Percentiles rank a stretch among this genome's conserved stretches.
Conservation (phyloP, 2,329 filamentous ascomycete genomes). For the Cercospora sp. region DNA sequence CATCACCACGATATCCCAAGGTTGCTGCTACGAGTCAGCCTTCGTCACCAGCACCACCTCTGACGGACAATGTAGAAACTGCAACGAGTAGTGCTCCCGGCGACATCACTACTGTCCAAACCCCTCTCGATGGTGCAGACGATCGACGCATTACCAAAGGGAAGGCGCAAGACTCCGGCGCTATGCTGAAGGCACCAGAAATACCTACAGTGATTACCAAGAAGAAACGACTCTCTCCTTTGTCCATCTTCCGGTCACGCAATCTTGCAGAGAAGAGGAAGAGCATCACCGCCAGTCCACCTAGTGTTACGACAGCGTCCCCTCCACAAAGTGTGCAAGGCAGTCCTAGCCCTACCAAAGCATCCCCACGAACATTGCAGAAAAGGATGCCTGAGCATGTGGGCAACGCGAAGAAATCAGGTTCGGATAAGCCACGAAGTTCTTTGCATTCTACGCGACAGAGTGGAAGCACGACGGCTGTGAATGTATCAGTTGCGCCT, state of each 20-base stretch:
- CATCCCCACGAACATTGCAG: conserved; percentile 31
- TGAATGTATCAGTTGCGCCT: background rate
- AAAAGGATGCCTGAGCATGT: conserved; percentile 37
- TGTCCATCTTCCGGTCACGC: conserved; percentile 18
- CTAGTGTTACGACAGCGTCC: background rate
- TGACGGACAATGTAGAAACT: background rate
- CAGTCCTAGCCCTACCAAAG: background rate
- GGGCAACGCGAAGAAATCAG: conserved; percentile 27
- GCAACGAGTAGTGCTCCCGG: background rate
- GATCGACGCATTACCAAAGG: background rate
- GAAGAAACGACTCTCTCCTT: conserved; percentile 17
- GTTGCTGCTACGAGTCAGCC: background rate
- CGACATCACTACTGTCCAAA: background rate
- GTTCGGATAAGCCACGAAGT: conserved; percentile 13
- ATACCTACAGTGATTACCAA: background rate
- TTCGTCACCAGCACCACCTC: background rate
- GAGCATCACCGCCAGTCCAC: background rate
- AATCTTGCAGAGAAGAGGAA: conserved; percentile 11
- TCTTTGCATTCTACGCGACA: conserved; percentile 14
- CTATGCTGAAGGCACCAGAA: background rate
- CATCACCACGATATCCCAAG: background rate
- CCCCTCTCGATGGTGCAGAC: background rate
- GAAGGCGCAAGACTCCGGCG: background rate
- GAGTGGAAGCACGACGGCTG: background rate
- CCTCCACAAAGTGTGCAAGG: background rate